phyloP scores from a whole-genome alignment of 257 asterid genomes.

The Hygrophila difformis region DNA sequence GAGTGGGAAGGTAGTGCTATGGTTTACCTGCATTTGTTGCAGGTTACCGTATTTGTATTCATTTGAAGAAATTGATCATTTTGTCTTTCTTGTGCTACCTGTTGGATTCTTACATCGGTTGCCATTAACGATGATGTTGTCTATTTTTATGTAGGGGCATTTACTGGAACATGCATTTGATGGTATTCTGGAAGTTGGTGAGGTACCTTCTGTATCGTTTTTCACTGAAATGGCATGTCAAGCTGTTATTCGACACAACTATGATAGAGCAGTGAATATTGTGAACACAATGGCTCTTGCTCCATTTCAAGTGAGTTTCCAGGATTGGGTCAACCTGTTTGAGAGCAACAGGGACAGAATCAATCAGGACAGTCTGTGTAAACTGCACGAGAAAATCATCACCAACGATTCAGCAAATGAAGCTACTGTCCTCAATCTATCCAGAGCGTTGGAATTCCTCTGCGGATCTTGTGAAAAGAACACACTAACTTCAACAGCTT shows the following conservation, averaged over 20 bases:
- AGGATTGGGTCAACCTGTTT: constrained; percentile 55
- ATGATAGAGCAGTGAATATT: constrained; percentile 39
- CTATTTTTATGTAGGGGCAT: constrained; percentile 49
- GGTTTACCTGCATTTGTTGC: neutral
- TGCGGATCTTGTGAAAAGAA: constrained; percentile 31
- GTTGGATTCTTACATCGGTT: no score
- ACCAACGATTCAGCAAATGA: constrained; percentile 34
- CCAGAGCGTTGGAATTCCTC: constrained; percentile 40
- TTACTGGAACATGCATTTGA: constrained; percentile 84
- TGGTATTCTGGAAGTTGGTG: constrained; percentile 65
- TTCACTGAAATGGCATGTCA: constrained; percentile 66
- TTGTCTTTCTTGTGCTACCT: neutral
- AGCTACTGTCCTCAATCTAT: constrained; percentile 43
- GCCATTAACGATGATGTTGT: neutral
- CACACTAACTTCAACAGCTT: constrained; percentile 11
- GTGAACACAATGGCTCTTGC: constrained; percentile 56
- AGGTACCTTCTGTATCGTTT: constrained; percentile 52
- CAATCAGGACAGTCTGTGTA: constrained; percentile 26
- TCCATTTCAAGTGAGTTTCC: constrained; percentile 57
- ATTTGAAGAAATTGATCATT: constrained; percentile 1
- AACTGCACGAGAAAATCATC: constrained; percentile 31
- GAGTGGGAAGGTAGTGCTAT: constrained; percentile 68
- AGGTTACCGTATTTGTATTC: neutral
- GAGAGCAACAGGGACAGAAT: constrained; percentile 42
- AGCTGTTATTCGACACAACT: constrained; percentile 36